These are phyloP conservation scores for Suillus weaverae DNA, from an alignment of 768 basidiomycete species.

Conservation along the genomic window DNA sequence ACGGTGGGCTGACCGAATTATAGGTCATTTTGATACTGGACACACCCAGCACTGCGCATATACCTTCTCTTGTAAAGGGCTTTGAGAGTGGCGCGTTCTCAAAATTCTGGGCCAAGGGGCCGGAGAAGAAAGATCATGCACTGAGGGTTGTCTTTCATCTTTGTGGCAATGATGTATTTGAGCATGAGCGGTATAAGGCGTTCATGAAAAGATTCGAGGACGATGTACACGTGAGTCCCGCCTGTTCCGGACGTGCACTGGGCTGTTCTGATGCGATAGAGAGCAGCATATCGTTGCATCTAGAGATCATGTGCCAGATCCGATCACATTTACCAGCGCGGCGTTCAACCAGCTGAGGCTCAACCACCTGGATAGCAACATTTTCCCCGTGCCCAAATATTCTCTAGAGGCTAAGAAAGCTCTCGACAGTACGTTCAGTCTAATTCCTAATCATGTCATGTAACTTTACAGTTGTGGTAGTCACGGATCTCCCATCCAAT, in stretches of 20 bases:
- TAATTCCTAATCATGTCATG: not conserved
- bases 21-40: constrained; percentile 2
- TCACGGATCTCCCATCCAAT: not conserved
- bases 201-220: constrained; percentile 73
- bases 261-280: not conserved
- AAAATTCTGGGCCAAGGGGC: not conserved
- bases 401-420: not conserved
- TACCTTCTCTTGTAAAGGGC: not conserved
- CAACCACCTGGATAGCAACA: not conserved
- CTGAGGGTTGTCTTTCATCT: not conserved
- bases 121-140: not conserved
- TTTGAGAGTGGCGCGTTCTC: not conserved
- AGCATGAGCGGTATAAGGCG: constrained; percentile 62
- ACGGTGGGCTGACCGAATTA: not conserved
- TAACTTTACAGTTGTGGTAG: not conserved
- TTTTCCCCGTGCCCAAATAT: not conserved
- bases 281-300: not conserved
- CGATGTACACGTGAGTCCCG: constrained; percentile 54
- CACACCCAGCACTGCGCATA: not conserved
- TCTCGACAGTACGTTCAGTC: not conserved
- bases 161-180: constrained; percentile 45
- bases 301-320: not conserved
- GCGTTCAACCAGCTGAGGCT: not conserved
- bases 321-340: not conserved
- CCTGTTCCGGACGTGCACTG: not conserved